Base-by-base conservation (phyloP, 2,329 filamentous ascomycete genomes). In the Penicillium sp. region DNA sequence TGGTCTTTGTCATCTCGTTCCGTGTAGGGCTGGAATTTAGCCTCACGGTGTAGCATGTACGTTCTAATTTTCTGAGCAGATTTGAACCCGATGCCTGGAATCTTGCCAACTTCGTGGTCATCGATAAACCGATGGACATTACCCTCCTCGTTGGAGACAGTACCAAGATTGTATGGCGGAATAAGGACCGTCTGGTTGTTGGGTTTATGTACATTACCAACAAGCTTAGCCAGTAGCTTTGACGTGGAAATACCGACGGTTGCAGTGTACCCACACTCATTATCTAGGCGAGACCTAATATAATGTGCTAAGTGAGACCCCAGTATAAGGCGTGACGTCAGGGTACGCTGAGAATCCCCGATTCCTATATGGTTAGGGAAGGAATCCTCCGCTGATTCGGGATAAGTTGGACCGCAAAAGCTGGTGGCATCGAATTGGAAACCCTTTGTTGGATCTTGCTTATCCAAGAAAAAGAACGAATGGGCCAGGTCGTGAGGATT, bases 191-290 rank as follows among this genome's bases (percentile, higher is more conserved):
- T 97, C 71, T 97, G 94, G 59, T 84, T 88, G 58, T 87, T 86
- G 1, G 93, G 93, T 74, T 97, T 97, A 69, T 97, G 85, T 58
- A 87, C 78, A 69, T 85, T 89, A 12, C 93, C 93, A 9, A 86
- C 89, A 14, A 97, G 80, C 71, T 97, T 97, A 58, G 89, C 85
- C 11, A 96, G 78, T 5, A 93, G 73, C 71, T 97, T 97, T 66
- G 88, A 93, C 0, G 90, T 95, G 2, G 91, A 88, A 21, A 97
- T 85, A 3, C 93, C 93, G 43, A 90, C 91, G 1, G 92, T 93
- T 26, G 88, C 88, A 0, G 91, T 96, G 72, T 93, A 96, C 1
- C 91, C 90, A 65, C 86, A 87, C 47, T 90, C 80, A 47, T 85
- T 78, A 65, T 95, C 89, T 11, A 97, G 77, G 65, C 83, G 82